These are phyloP conservation scores for Coffea eugenioides DNA, from an alignment of 257 asterid species.

Conservation along the genomic window DNA sequence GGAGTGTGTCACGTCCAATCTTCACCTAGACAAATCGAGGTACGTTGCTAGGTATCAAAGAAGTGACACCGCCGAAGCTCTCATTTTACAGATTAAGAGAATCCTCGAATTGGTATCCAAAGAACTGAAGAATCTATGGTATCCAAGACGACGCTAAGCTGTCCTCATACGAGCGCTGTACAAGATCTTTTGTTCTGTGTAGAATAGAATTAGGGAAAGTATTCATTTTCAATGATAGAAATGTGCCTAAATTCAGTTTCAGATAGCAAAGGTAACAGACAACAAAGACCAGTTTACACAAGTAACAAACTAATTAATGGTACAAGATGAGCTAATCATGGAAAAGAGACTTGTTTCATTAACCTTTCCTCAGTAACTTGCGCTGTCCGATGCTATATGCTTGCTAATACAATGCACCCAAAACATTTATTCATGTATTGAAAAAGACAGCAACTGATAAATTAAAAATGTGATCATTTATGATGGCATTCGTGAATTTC, in stretches of 20 bases:
- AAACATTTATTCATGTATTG: background rate
- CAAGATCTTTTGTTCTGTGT: background rate
- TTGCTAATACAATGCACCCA: background rate
- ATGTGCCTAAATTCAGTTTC: background rate
- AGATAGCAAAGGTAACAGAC: background rate
- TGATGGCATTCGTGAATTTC: background rate
- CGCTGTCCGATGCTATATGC: background rate
- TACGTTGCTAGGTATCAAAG: no score
- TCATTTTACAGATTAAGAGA: background rate
- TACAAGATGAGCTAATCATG: no score
- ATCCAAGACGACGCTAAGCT: background rate
- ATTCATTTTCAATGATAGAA: background rate
- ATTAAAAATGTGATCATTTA: background rate
- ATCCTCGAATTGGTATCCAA: background rate
- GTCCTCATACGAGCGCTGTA: background rate
- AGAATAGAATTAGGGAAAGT: background rate
- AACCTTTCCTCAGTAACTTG: background rate
- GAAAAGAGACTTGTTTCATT: background rate
- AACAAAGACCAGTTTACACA: background rate
- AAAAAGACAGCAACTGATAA: constrained; percentile 1
- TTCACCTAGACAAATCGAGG: no score
- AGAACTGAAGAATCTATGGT: background rate
- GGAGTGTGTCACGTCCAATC: background rate
- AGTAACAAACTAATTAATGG: background rate
- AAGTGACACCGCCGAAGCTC: background rate